Percentiles rank a stretch among this genome's conserved stretches.
phyloP scores from a whole-genome alignment of 169 alveolate genomes.

The Amoebophrya sp. region DNA sequence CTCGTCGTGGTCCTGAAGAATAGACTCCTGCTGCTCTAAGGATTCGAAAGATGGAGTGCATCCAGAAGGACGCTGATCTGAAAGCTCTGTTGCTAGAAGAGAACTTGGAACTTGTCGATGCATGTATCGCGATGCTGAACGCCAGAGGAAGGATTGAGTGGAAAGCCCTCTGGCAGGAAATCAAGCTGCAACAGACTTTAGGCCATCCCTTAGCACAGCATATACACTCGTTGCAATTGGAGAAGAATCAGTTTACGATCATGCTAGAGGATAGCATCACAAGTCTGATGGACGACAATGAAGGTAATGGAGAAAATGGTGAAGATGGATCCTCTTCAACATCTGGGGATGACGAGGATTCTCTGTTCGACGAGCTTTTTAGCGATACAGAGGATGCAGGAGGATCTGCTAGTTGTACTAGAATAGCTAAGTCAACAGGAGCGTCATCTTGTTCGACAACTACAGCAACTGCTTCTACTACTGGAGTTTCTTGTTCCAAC shows the following conservation, averaged over 20 bases:
- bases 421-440: too few relatives aligned
- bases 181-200: not conserved
- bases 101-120: not conserved
- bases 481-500: too few relatives aligned
- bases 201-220: conserved; percentile 14
- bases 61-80: not conserved
- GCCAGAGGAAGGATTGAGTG: not conserved
- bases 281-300: not conserved
- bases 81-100: not conserved
- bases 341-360: not conserved
- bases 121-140: not conserved
- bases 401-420: too few relatives aligned
- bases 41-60: not conserved
- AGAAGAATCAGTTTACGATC: not conserved
- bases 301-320: not conserved
- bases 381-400: not conserved
- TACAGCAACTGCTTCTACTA: too few relatives aligned
- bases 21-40: too few relatives aligned
- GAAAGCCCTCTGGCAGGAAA: not conserved
- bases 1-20: too few relatives aligned
- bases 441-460: too few relatives aligned
- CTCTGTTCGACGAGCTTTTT: not conserved
- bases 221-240: not conserved
- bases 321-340: not conserved
- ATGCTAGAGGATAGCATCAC: not conserved